phyloP scores from a whole-genome alignment of 1,284 basidiomycete genomes.

The Trichosporon coremiiforme region DNA sequence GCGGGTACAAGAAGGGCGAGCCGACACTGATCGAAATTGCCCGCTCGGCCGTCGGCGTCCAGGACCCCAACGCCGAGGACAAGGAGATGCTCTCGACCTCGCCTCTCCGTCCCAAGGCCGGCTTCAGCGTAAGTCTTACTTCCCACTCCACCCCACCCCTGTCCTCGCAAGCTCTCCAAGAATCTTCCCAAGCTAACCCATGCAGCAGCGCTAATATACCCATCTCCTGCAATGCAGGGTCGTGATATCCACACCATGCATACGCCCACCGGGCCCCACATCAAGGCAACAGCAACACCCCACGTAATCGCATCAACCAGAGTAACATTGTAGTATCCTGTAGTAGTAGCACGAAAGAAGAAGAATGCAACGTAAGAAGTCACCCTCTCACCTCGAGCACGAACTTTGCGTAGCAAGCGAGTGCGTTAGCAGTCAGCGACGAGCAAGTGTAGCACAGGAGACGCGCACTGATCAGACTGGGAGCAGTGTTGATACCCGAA shows the following conservation, averaged over 20 bases:
- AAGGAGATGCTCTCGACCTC: constrained; percentile 50
- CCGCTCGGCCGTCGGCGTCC: constrained; percentile 72
- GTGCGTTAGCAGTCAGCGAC: too few relatives aligned
- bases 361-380: constrained; percentile 16
- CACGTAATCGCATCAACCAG: constrained; percentile 26
- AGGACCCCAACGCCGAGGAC: constrained; percentile 60
- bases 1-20: constrained; percentile 49
- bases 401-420: neutral
- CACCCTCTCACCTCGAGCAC: neutral
- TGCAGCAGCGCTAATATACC: constrained; percentile 22
- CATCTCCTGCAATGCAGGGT: neutral
- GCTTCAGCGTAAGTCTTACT: constrained; percentile 35
- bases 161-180: too few relatives aligned
- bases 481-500: neutral
- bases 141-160: too few relatives aligned
- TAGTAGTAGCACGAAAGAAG: constrained; percentile 22
- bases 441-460: too few relatives aligned
- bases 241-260: constrained; percentile 11
- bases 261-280: neutral
- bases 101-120: constrained; percentile 54
- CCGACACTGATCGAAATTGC: constrained; percentile 76
- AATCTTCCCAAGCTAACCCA: too few relatives aligned
- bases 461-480: neutral
- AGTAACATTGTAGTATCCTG: constrained; percentile 20
- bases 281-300: neutral